A percentile compares a stretch with the other conserved stretches of the same genome.
These are phyloP conservation scores for Phaeomoniella chlamydospora DNA, from an alignment of 2,329 filamentous ascomycete genomes.

Conservation along the genomic window DNA sequence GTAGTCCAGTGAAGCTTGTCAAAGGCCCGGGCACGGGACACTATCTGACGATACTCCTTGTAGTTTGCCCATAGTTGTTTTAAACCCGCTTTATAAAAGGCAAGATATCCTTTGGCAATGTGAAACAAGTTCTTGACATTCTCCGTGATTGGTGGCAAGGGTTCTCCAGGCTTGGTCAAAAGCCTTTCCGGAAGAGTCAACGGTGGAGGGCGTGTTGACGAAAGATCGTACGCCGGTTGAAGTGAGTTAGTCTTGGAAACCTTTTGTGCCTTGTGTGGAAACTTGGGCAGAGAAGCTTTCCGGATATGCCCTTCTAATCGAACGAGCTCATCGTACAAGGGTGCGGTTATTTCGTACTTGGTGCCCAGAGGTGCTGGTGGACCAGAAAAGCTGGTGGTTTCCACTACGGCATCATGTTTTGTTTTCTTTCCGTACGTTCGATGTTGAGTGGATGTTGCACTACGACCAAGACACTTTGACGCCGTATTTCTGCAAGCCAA, in stretches of 20 bases:
- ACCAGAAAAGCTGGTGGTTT: too few relatives aligned
- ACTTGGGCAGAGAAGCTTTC: background rate
- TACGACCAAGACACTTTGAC: too few relatives aligned
- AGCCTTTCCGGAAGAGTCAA: background rate
- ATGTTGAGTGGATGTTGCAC: too few relatives aligned
- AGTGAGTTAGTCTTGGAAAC: background rate
- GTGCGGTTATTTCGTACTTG: background rate
- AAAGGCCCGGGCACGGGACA: background rate
- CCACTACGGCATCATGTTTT: too few relatives aligned
- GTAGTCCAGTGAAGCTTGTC: background rate
- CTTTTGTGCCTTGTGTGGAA: background rate
- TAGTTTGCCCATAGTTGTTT: constrained; percentile 59
- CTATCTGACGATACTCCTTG: constrained; percentile 19
- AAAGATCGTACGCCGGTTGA: background rate
- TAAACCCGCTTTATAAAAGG: constrained; percentile 80
- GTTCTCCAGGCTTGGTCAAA: background rate
- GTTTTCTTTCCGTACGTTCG: too few relatives aligned
- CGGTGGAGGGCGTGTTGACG: background rate
- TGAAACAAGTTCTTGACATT: constrained; percentile 36
- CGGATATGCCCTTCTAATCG: background rate
- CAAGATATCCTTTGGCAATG: constrained; percentile 60
- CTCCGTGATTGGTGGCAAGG: background rate
- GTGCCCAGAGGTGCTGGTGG: too few relatives aligned
- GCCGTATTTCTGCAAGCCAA: too few relatives aligned
- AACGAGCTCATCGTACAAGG: background rate